These are phyloP conservation scores for Neonectria hederae DNA, from an alignment of 2,329 filamentous ascomycete species.

Conservation along the genomic window DNA sequence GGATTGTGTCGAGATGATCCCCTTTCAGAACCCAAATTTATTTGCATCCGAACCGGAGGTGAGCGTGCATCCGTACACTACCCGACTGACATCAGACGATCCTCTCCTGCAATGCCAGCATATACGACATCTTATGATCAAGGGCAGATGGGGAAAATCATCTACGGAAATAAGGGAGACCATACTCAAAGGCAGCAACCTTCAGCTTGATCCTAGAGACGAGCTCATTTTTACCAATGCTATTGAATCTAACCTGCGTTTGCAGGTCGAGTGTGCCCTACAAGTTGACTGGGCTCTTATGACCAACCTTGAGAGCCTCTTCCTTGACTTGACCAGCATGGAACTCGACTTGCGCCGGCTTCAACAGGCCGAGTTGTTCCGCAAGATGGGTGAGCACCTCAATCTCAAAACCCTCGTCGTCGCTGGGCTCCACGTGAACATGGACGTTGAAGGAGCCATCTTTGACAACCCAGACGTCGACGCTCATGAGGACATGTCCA, in stretches of 20 bases:
- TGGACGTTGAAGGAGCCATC: background rate
- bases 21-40: background rate
- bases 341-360: background rate
- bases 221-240: background rate
- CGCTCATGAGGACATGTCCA: background rate
- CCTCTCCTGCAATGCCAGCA: slow-evolving; percentile 10
- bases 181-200: background rate
- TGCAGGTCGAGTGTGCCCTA: background rate
- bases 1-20: background rate
- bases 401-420: slow-evolving; percentile 27
- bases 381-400: slow-evolving; percentile 13
- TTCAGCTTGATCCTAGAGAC: background rate
- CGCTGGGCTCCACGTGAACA: background rate
- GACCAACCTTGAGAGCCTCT: slow-evolving; percentile 24
- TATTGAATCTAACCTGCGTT: background rate
- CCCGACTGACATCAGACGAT: background rate
- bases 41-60: background rate
- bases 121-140: slow-evolving; percentile 22
- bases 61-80: background rate
- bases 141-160: background rate
- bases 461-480: background rate
- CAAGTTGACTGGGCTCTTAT: slow-evolving; percentile 20
- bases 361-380: background rate
- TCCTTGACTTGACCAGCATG: slow-evolving; percentile 13
- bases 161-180: background rate